Evolutionary conservation across 345 rosid genomes (phyloP).

Genomic region (Brassica napus): DNA sequence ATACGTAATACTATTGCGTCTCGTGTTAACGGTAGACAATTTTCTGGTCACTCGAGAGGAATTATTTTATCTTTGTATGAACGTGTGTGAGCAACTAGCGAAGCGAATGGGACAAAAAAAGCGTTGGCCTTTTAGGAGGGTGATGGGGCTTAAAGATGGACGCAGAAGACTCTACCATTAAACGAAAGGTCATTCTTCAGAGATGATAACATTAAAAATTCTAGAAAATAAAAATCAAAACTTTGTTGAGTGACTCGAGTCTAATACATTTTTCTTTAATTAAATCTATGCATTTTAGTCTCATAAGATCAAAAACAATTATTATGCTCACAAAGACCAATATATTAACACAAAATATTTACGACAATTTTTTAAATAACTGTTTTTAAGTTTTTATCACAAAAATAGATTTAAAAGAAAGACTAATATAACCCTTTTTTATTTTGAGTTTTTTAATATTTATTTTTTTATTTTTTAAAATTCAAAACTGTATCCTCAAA

Average conservation of each 20-base stretch:
- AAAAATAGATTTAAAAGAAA: no score
- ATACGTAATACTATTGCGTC: not conserved
- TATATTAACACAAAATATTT: no score
- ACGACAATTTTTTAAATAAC: no score
- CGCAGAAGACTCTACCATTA: constrained; percentile 2
- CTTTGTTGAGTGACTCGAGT: not conserved
- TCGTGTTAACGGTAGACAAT: not conserved
- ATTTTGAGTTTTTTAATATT: no score
- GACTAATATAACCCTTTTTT: no score
- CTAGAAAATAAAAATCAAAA: not conserved
- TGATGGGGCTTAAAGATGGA: constrained; percentile 16
- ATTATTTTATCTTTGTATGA: not conserved
- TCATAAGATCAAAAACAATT: not conserved
- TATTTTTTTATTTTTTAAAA: no score
- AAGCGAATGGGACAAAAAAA: constrained; percentile 14
- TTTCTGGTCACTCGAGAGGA: not conserved
- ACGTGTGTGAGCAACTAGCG: constrained; percentile 23
- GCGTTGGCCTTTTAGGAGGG: constrained; percentile 34
- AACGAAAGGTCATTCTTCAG: constrained; percentile 34
- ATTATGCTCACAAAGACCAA: not conserved
- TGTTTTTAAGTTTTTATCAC: no score
- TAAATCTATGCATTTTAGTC: not conserved
- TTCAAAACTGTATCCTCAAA: no score
- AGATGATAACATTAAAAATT: not conserved
- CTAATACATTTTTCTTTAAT: not conserved